Evolutionary conservation across 2,329 filamentous ascomycete genomes (phyloP).

Genomic region (Aspergillus ustus): DNA sequence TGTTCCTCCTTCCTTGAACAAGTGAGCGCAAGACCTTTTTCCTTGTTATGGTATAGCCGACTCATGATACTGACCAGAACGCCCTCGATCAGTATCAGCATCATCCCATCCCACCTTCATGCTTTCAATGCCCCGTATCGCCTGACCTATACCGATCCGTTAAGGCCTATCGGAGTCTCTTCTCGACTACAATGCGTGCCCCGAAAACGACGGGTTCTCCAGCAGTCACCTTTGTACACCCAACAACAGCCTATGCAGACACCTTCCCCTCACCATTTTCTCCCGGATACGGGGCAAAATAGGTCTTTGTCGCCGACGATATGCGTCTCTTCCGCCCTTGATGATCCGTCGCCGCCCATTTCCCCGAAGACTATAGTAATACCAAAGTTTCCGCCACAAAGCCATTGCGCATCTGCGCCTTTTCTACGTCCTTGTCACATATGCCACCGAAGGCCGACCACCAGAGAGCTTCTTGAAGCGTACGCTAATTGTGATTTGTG

Average conservation of each 20-base stretch:
- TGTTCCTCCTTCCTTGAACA: constrained; percentile 19
- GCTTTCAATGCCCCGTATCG: constrained; percentile 20
- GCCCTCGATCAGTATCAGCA: constrained; percentile 5
- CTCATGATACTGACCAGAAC: neutral
- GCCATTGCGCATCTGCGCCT: constrained; percentile 26
- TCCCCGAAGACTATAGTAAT: constrained; percentile 34
- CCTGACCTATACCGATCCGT: constrained; percentile 18
- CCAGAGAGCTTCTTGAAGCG: constrained; percentile 44
- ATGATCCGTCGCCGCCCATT: constrained; percentile 27
- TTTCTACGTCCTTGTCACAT: constrained; percentile 47
- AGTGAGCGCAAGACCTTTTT: constrained; percentile 13
- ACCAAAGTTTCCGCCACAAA: constrained; percentile 28
- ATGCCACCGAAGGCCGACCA: constrained; percentile 47
- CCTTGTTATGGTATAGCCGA: neutral
- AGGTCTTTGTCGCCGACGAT: constrained; percentile 14
- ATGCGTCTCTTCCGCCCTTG: constrained; percentile 4
- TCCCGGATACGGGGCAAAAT: constrained; percentile 6
- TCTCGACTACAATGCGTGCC: constrained; percentile 17
- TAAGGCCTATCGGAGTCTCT: constrained; percentile 18
- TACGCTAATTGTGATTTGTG: constrained; percentile 49
- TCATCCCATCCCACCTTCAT: constrained; percentile 25
- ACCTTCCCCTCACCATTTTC: constrained; percentile 1
- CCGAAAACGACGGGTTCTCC: constrained; percentile 24
- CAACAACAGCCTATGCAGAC: constrained; percentile 18
- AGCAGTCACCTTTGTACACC: constrained; percentile 23